Conservation (phyloP, 805 yeast species). For the Torulaspora maleeae region DNA sequence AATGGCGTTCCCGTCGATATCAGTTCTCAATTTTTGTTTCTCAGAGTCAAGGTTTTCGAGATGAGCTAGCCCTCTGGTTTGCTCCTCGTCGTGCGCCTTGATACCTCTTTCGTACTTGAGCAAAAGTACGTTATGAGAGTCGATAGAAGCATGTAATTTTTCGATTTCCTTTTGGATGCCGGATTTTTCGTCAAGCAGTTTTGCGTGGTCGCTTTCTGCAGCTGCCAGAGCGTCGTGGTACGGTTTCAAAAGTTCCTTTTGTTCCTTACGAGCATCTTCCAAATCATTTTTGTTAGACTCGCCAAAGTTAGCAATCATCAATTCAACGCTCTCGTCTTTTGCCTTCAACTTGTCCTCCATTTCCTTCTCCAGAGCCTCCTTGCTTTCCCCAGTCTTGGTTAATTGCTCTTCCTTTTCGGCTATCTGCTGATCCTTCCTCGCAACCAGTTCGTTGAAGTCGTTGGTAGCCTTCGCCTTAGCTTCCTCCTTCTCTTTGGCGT, state of each 20-base stretch:
- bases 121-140: conserved; percentile 36
- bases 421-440: conserved; percentile 37
- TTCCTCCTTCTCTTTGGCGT: conserved; percentile 46
- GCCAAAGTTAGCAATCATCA: conserved; percentile 29
- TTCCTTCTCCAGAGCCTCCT: conserved; percentile 39
- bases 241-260: conserved; percentile 38
- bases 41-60: conserved; percentile 32
- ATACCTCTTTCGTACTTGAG: conserved; percentile 34
- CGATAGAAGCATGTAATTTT: conserved; percentile 35
- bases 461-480: conserved; percentile 39
- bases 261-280: conserved; percentile 30
- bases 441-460: conserved; percentile 30
- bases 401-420: conserved; percentile 40
- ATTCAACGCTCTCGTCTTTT: conserved; percentile 19
- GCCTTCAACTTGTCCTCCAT: conserved; percentile 37
- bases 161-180: conserved; percentile 42
- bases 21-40: conserved; percentile 29
- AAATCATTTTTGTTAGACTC: conserved; percentile 30
- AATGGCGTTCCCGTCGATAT: conserved; percentile 22
- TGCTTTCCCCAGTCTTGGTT: conserved; percentile 34
- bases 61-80: conserved; percentile 33
- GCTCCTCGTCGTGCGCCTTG: conserved; percentile 26
- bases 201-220: conserved; percentile 37
- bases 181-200: conserved; percentile 36
- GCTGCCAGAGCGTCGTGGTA: conserved; percentile 41